Evolutionary conservation across 2,329 filamentous ascomycete species (phyloP).

Genomic region (Talaromyces sp.): DNA sequence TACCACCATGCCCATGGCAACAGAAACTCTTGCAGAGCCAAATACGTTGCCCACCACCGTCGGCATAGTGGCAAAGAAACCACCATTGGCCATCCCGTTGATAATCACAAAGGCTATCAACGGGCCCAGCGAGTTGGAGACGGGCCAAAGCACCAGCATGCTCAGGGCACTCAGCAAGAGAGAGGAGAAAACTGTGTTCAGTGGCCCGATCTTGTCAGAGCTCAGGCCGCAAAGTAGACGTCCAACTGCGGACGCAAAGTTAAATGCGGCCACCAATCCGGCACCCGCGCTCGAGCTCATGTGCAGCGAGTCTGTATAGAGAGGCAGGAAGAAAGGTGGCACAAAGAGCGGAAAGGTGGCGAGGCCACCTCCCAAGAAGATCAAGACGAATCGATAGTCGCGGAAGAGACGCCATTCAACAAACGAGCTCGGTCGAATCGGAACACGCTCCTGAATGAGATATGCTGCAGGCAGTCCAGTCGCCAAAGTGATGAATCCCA

Average conservation of each 20-base stretch:
- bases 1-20: slow-evolving; percentile 58
- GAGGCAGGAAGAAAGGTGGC: slow-evolving; percentile 56
- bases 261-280: slow-evolving; percentile 56
- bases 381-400: slow-evolving; percentile 45
- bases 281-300: slow-evolving; percentile 51
- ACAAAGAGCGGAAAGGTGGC: slow-evolving; percentile 58
- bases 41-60: slow-evolving; percentile 58
- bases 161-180: slow-evolving; percentile 51
- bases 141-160: slow-evolving; percentile 58
- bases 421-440: slow-evolving; percentile 34
- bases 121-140: slow-evolving; percentile 50
- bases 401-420: slow-evolving; percentile 53
- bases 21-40: slow-evolving; percentile 49
- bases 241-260: slow-evolving; percentile 55
- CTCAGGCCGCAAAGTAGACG: slow-evolving; percentile 50
- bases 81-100: slow-evolving; percentile 57
- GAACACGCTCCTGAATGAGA: slow-evolving; percentile 49
- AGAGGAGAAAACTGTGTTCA: slow-evolving; percentile 51
- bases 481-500: slow-evolving; percentile 51
- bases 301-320: slow-evolving; percentile 52
- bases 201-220: slow-evolving; percentile 50
- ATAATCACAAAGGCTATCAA: slow-evolving; percentile 54
- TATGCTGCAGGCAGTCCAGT: slow-evolving; percentile 51
- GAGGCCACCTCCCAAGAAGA: slow-evolving; percentile 52
- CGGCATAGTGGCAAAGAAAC: slow-evolving; percentile 60